Base-by-base conservation (phyloP, 75 land plant genomes). In the Selaginella moellendorffii region DNA sequence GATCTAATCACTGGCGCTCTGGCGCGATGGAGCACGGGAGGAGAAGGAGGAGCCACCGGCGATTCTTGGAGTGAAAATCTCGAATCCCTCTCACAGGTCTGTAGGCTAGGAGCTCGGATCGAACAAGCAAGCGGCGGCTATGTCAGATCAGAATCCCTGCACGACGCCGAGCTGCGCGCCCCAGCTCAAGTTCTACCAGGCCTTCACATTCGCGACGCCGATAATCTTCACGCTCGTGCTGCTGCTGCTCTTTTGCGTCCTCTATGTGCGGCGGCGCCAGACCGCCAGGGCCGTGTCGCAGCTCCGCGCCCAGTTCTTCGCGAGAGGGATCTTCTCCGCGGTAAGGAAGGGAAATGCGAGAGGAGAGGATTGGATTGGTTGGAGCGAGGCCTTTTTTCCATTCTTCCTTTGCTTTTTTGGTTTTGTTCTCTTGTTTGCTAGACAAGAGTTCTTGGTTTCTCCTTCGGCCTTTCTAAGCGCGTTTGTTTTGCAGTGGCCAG, bases 121-220 rank as follows among this genome's bases (percentile, higher is more conserved):
- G n/a, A n/a, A n/a, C n/a, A n/a, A n/a, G n/a, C n/a, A n/a, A n/a
- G n/a, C n/a, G n/a, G n/a, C n/a, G n/a, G n/a, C n/a, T n/a, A 36
- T 36, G 46, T 36, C 46, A 5, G 46, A 36, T 36, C 46, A 36
- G 14, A 14, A 36, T 5, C 46, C 5, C 5, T 36, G 46, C 14
- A 5, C 46, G 10, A 36, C 46, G 14, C 46, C 5, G 14, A 14
- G 46, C 46, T 36, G 46, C 61, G 19, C 68, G 1, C 62, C 62
- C 8, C 68, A 66, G 53, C 61, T 66, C 14, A 31, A 66, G 62
- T 46, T 66, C 1, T 66, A 66, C 25, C 68, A 66, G 63, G 36
- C 68, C 24, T 31, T 66, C 63, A 66, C 36, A 2, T 66, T 66
- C 36, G 68, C 68, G 19, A 66, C 68, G 10, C 68, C 68, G 9